Conservation (phyloP, 192 early-diverging fungal species). For the Mortierella hygrophila region DNA sequence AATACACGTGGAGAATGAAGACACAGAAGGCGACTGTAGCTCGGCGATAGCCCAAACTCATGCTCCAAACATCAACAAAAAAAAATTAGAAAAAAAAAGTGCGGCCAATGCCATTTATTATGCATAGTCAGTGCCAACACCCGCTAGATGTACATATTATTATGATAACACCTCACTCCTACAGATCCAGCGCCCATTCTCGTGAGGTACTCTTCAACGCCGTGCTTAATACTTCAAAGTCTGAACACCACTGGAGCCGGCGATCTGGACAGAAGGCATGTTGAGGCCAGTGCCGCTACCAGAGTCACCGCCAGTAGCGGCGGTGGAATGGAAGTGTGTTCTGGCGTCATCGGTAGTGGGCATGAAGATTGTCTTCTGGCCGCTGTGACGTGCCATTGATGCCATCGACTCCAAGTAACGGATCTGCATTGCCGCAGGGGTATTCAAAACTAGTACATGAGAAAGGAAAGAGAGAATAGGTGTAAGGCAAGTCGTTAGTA, state of each 20-base stretch:
- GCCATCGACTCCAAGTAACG: slow-evolving; percentile 91
- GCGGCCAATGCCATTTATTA: too few relatives aligned
- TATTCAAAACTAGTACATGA: slow-evolving; percentile 72
- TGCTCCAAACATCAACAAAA: too few relatives aligned
- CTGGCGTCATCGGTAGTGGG: slow-evolving; percentile 56
- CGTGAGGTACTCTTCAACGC: too few relatives aligned
- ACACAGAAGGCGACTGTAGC: too few relatives aligned
- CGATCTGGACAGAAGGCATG: slow-evolving; percentile 1
- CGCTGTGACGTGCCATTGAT: slow-evolving; percentile 76
- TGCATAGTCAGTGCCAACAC: too few relatives aligned
- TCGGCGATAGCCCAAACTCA: too few relatives aligned
- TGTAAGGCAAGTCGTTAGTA: too few relatives aligned
- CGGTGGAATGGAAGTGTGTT: slow-evolving; percentile 32
- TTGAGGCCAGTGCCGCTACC: neutral
- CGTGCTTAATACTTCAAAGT: neutral
- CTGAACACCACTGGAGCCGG: neutral
- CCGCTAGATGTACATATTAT: too few relatives aligned
- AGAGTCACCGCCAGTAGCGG: neutral
- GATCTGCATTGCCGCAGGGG: slow-evolving; percentile 88
- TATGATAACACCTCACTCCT: too few relatives aligned
- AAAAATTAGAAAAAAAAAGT: too few relatives aligned
- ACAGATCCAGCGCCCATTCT: too few relatives aligned
- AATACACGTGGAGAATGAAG: too few relatives aligned
- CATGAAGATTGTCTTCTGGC: slow-evolving; percentile 83
- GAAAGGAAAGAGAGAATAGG: neutral